Conservation (phyloP, 108 stramenopile species). For the Fistulifera pelliculosa region DNA sequence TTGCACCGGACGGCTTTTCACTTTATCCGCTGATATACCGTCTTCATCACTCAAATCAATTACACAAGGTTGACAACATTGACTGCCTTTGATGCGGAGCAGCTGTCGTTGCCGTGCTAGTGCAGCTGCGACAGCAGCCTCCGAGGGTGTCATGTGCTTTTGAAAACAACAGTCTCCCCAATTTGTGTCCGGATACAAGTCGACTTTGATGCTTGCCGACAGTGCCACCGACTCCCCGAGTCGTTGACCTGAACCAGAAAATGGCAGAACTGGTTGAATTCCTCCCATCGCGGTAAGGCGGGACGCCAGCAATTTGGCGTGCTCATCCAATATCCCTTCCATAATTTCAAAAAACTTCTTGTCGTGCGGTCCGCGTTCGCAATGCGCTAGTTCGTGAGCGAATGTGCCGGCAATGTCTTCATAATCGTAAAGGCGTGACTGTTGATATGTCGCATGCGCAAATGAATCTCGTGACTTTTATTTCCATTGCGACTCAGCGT, state of each 20-base stretch:
- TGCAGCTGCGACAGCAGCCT: slow-evolving; percentile 19
- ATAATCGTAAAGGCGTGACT: slow-evolving; percentile 37
- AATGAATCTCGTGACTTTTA: slow-evolving; percentile 40
- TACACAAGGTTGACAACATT: slow-evolving; percentile 31
- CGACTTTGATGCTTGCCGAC: slow-evolving; percentile 1
- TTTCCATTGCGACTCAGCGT: slow-evolving; percentile 17
- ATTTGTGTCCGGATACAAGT: slow-evolving; percentile 15
- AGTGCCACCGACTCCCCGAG: background rate
- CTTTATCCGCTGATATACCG: background rate
- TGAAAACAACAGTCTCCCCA: slow-evolving; percentile 14
- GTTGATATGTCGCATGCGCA: slow-evolving; percentile 54
- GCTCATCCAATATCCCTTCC: slow-evolving; percentile 75
- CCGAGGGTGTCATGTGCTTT: slow-evolving; percentile 16
- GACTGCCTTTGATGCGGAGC: slow-evolving; percentile 19
- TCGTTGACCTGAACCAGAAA: slow-evolving; percentile 21
- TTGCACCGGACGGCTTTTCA: no score
- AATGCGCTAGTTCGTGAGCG: slow-evolving; percentile 78
- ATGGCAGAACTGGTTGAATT: slow-evolving; percentile 28
- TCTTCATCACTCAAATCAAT: slow-evolving; percentile 5
- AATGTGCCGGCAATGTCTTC: slow-evolving; percentile 73
- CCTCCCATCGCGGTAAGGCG: slow-evolving; percentile 8
- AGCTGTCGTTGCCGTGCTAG: slow-evolving; percentile 26
- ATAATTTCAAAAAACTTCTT: slow-evolving; percentile 64
- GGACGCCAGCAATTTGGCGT: slow-evolving; percentile 28
- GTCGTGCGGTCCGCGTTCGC: slow-evolving; percentile 39